These are phyloP conservation scores for Fusarium guadeloupense DNA, from an alignment of 2,329 filamentous ascomycete species.

Conservation along the genomic window DNA sequence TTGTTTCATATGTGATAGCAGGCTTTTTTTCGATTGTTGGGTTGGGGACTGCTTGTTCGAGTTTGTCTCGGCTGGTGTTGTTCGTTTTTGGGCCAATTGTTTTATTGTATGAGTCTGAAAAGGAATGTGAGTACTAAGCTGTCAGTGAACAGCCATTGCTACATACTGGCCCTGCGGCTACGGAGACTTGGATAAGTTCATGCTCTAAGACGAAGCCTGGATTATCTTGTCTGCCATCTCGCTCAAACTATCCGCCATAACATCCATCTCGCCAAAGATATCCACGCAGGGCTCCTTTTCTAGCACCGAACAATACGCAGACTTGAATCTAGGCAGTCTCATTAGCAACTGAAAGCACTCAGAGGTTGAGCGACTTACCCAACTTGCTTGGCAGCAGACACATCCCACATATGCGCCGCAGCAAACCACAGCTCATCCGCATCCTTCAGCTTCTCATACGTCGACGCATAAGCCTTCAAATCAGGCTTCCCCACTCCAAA, in stretches of 20 bases:
- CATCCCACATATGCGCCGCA: constrained; percentile 36
- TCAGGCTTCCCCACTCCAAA: constrained; percentile 33
- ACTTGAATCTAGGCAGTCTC: constrained; percentile 18
- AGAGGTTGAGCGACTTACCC: constrained; percentile 1
- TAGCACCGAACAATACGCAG: constrained; percentile 27
- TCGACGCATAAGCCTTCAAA: constrained; percentile 32
- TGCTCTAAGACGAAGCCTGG: constrained; percentile 8
- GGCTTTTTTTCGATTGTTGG: background rate
- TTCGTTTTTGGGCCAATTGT: background rate
- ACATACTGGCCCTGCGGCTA: too few relatives aligned
- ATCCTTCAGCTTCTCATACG: constrained; percentile 24
- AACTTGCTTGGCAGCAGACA: constrained; percentile 26
- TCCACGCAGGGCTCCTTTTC: constrained; percentile 31
- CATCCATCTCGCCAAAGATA: constrained; percentile 38
- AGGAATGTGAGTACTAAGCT: too few relatives aligned
- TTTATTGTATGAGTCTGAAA: background rate
- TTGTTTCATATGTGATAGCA: constrained; percentile 12
- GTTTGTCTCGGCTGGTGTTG: background rate
- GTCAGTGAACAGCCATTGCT: too few relatives aligned
- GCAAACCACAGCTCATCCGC: constrained; percentile 33
- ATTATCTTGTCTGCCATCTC: constrained; percentile 35
- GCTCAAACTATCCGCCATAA: constrained; percentile 24
- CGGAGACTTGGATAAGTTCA: background rate
- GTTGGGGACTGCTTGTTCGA: too few relatives aligned
- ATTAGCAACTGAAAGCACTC: background rate